phyloP scores from a whole-genome alignment of 129 eudicot species.

The Pittosporum tobira region DNA sequence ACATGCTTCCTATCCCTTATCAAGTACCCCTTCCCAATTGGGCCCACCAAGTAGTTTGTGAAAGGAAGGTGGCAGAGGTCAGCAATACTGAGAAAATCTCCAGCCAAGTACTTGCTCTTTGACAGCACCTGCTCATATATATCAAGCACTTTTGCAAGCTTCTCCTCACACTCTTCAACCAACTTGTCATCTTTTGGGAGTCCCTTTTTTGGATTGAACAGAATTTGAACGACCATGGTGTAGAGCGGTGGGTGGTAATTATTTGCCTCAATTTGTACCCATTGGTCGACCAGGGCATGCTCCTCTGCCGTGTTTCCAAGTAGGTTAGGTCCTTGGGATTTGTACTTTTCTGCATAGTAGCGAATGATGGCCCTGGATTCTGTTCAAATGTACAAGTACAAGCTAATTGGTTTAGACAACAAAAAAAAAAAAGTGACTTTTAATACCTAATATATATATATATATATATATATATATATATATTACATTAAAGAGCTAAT shows the following conservation, averaged over 20 bases:
- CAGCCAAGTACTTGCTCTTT: slow-evolving; percentile 60
- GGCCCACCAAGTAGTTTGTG: slow-evolving; percentile 33
- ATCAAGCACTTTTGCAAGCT: slow-evolving; percentile 49
- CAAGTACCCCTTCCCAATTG: slow-evolving; percentile 37
- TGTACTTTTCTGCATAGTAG: slow-evolving; percentile 53
- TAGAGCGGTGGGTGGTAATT: slow-evolving; percentile 43
- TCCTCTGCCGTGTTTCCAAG: slow-evolving; percentile 52
- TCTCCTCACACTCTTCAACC: slow-evolving; percentile 38
- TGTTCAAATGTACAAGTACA: slow-evolving; percentile 8
- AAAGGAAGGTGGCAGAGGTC: slow-evolving; percentile 65
- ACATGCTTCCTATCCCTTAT: slow-evolving; percentile 52
- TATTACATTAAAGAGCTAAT: too few relatives aligned
- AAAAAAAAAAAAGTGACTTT: too few relatives aligned
- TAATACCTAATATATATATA: too few relatives aligned
- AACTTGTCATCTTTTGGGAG: slow-evolving; percentile 23
- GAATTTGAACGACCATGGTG: slow-evolving; percentile 29
- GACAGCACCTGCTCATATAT: slow-evolving; percentile 53
- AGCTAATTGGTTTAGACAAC: too few relatives aligned
- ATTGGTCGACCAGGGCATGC: slow-evolving; percentile 47
- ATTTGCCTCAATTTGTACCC: slow-evolving; percentile 60
- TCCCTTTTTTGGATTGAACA: slow-evolving; percentile 33
- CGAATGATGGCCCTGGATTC: slow-evolving; percentile 70
- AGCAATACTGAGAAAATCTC: slow-evolving; percentile 65
- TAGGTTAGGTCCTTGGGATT: slow-evolving; percentile 50
- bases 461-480: too few relatives aligned